Evolutionary conservation across 345 rosid species (phyloP).

Genomic region (Schrenkiella parvula): DNA sequence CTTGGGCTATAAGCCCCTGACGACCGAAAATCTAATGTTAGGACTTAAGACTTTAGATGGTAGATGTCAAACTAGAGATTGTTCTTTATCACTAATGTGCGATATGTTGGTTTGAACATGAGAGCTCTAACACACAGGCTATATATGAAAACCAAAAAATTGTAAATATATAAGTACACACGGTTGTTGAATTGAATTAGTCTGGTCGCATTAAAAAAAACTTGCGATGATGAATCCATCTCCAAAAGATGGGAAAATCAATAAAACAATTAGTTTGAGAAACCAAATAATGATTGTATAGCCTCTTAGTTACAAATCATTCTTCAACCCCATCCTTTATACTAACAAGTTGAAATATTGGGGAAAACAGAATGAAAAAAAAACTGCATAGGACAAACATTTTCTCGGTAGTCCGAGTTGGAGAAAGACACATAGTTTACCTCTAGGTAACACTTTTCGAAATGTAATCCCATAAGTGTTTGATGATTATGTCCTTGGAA

Average conservation of each 20-base stretch:
- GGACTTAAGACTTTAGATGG: too few relatives aligned
- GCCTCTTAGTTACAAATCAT: not conserved
- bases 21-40: not conserved
- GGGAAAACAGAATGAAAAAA: not conserved
- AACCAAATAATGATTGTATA: constrained; percentile 13
- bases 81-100: too few relatives aligned
- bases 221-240: not conserved
- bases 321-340: constrained; percentile 21
- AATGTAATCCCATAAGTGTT: not conserved
- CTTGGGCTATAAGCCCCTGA: not conserved
- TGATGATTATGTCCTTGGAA: constrained; percentile 12
- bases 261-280: not conserved
- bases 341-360: constrained; percentile 7
- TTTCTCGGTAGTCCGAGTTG: constrained; percentile 3
- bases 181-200: not conserved
- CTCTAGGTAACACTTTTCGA: not conserved
- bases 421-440: not conserved
- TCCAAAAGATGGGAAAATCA: not conserved
- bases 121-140: not conserved
- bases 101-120: not conserved
- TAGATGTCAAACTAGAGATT: not conserved
- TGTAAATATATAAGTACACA: not conserved
- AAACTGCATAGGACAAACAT: not conserved
- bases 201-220: not conserved
- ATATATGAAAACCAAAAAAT: not conserved